phyloP scores from a whole-genome alignment of 768 basidiomycete species.

The Russula sp. region DNA sequence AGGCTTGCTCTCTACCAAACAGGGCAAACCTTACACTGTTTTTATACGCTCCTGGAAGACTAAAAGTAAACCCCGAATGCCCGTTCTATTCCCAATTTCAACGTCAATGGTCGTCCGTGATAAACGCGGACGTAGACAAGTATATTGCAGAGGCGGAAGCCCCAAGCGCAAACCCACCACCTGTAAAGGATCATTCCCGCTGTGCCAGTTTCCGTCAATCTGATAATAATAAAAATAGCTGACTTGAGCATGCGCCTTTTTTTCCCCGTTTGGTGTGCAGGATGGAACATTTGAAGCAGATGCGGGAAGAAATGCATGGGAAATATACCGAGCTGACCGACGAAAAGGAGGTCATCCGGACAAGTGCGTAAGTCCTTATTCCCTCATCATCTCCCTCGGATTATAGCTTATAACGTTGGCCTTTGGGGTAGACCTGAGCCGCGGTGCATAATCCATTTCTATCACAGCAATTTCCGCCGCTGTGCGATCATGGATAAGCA shows the following conservation, averaged over 20 bases:
- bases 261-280: conserved; percentile 44
- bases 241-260: background rate
- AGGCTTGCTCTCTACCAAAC: conserved; percentile 68
- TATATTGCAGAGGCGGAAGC: conserved; percentile 53
- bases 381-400: background rate
- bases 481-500: conserved; percentile 98
- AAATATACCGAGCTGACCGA: conserved; percentile 76
- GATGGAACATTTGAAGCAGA: conserved; percentile 60
- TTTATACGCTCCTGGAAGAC: background rate
- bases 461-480: conserved; percentile 84
- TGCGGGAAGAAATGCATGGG: conserved; percentile 73
- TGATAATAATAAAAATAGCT: background rate
- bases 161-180: conserved; percentile 53
- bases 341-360: conserved; percentile 86
- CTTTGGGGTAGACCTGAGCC: conserved; percentile 44
- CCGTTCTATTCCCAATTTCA: conserved; percentile 77
- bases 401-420: conserved; percentile 35
- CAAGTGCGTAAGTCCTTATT: conserved; percentile 73
- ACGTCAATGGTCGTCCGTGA: conserved; percentile 55
- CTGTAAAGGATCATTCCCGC: conserved; percentile 45
- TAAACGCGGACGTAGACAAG: conserved; percentile 49
- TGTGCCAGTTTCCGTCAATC: background rate
- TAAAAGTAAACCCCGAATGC: conserved; percentile 3
- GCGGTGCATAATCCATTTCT: conserved; percentile 90
- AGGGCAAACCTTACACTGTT: conserved; percentile 60